Percentiles rank a stretch among this genome's conserved stretches.
Evolutionary conservation across 148 eudicot species (phyloP).

Genomic region (Chenopodium suecicum): DNA sequence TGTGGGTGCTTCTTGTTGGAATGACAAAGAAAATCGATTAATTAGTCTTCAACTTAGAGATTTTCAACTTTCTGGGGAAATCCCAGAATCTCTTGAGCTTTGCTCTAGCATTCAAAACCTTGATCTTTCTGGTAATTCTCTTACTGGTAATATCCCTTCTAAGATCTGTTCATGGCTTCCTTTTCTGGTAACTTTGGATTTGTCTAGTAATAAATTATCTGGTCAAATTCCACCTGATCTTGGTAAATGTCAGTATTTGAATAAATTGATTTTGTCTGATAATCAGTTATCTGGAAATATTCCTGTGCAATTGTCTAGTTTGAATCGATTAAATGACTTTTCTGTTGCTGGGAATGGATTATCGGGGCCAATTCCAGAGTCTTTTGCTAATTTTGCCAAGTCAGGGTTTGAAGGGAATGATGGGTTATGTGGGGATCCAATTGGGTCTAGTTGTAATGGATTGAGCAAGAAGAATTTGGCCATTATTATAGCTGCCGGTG

Average conservation of each 20-base stretch:
- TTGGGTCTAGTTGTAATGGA: constrained; percentile 49
- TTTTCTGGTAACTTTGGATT: constrained; percentile 57
- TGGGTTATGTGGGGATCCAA: constrained; percentile 68
- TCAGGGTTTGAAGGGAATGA: constrained; percentile 47
- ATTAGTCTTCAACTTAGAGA: constrained; percentile 43
- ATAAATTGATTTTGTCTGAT: constrained; percentile 42
- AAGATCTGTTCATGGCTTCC: constrained; percentile 70
- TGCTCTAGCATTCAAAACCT: constrained; percentile 56
- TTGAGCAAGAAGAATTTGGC: constrained; percentile 66
- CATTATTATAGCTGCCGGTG: constrained; percentile 78
- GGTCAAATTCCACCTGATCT: constrained; percentile 62
- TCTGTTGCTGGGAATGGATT: constrained; percentile 60
- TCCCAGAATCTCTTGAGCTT: constrained; percentile 50
- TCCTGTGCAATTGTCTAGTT: constrained; percentile 52
- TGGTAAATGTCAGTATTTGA: constrained; percentile 59
- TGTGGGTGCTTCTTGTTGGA: constrained; percentile 72
- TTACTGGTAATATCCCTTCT: constrained; percentile 58
- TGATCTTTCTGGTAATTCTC: constrained; percentile 65
- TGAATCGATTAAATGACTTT: constrained; percentile 49
- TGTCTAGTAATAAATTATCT: constrained; percentile 54
- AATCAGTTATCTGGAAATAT: constrained; percentile 58
- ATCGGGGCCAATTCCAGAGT: constrained; percentile 50
- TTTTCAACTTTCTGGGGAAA: constrained; percentile 43
- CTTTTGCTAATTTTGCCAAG: constrained; percentile 20
- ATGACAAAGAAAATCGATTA: constrained; percentile 63